These are phyloP conservation scores for Plasmodium berghei DNA, from an alignment of 169 alveolate genomes.

Conservation along the genomic window DNA sequence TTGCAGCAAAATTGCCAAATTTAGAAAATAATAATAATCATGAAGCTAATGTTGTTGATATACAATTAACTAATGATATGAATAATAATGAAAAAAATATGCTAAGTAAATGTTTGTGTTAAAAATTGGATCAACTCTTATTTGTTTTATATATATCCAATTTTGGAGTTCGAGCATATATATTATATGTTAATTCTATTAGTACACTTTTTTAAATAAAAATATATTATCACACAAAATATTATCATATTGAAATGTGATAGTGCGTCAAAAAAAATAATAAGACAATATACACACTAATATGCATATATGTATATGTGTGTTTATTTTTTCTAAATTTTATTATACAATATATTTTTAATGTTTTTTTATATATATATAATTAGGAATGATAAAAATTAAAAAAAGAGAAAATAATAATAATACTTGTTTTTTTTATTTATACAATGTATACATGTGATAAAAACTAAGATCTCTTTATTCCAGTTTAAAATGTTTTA, in stretches of 20 bases:
- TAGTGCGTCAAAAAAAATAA: too few relatives aligned
- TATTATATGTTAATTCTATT: too few relatives aligned
- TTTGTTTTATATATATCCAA: too few relatives aligned
- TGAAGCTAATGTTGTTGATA: slow-evolving; percentile 73
- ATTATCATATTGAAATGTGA: too few relatives aligned
- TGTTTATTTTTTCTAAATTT: slow-evolving; percentile 11
- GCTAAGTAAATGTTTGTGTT: slow-evolving; percentile 55
- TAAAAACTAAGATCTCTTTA: slow-evolving; percentile 17
- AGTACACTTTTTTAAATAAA: too few relatives aligned
- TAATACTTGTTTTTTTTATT: background rate
- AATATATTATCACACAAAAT: too few relatives aligned
- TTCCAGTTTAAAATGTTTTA: slow-evolving; percentile 39
- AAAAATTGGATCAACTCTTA: background rate
- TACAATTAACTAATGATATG: slow-evolving; percentile 55
- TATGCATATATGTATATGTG: slow-evolving; percentile 1
- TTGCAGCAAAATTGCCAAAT: slow-evolving; percentile 87
- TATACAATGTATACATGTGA: slow-evolving; percentile 23
- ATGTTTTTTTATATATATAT: slow-evolving; percentile 20
- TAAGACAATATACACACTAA: slow-evolving; percentile 8
- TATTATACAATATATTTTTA: slow-evolving; percentile 47
- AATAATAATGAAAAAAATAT: slow-evolving; percentile 68
- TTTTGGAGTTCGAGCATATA: too few relatives aligned
- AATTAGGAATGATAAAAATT: slow-evolving; percentile 35
- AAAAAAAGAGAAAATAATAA: slow-evolving; percentile 4
- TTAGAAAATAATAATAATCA: slow-evolving; percentile 50